A percentile compares a stretch with the other conserved stretches of the same genome.
phyloP scores from a whole-genome alignment of 306 rosid species.

The Comarum palustre region DNA sequence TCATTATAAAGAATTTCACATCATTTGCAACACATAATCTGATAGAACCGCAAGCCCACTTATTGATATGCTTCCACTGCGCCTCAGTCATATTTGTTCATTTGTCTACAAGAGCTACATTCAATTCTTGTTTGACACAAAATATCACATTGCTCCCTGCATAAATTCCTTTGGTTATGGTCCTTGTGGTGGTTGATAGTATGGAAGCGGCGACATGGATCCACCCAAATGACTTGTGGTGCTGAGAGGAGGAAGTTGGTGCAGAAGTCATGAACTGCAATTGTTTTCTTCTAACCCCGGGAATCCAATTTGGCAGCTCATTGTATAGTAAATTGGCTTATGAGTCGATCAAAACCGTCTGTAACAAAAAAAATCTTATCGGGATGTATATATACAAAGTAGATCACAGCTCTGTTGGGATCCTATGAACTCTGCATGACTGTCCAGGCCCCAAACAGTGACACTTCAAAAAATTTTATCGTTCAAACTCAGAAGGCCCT shows the following conservation, averaged over 20 bases:
- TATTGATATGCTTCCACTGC: too few relatives aligned
- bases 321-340: not conserved
- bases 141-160: too few relatives aligned
- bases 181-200: not conserved
- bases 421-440: slow-evolving; percentile 3
- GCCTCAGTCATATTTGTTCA: too few relatives aligned
- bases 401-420: slow-evolving; percentile 7
- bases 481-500: slow-evolving; percentile 36
- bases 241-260: not conserved
- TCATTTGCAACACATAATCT: too few relatives aligned
- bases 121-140: too few relatives aligned
- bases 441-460: slow-evolving; percentile 13
- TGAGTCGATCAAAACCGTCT: not conserved
- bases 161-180: not conserved
- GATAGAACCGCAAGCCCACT: too few relatives aligned
- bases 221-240: not conserved
- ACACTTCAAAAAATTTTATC: slow-evolving; percentile 30
- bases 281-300: not conserved
- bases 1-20: too few relatives aligned
- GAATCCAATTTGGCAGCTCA: not conserved
- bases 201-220: not conserved
- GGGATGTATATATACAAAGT: not conserved
- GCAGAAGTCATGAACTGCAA: not conserved
- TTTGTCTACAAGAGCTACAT: too few relatives aligned
- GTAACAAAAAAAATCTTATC: not conserved